Conservation (phyloP, 805 yeast genomes). For the Saccharomycopsis amapae region DNA sequence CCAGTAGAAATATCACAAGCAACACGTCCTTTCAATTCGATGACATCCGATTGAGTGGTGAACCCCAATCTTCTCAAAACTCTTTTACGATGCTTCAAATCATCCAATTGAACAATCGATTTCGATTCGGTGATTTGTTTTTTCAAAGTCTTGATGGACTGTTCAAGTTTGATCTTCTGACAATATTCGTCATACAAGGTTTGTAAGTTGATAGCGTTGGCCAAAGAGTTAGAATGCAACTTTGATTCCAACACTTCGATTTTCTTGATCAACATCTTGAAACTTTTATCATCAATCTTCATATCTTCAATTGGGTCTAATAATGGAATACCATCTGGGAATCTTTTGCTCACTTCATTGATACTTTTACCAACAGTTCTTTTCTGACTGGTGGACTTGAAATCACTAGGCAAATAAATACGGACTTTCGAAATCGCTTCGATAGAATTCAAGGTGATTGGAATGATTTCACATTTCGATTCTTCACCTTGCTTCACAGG, state of each 20-base stretch:
- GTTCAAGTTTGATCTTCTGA: slow-evolving; percentile 53
- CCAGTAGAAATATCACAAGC: slow-evolving; percentile 96
- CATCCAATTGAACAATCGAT: slow-evolving; percentile 90
- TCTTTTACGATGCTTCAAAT: slow-evolving; percentile 84
- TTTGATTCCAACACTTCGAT: slow-evolving; percentile 77
- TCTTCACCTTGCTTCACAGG: slow-evolving; percentile 73
- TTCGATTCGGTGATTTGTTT: slow-evolving; percentile 74
- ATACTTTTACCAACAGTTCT: slow-evolving; percentile 62
- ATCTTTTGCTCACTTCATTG: slow-evolving; percentile 71
- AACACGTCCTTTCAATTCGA: slow-evolving; percentile 94
- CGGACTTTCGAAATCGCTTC: slow-evolving; percentile 72
- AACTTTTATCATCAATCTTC: slow-evolving; percentile 68
- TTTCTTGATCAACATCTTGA: slow-evolving; percentile 62
- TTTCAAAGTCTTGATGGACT: slow-evolving; percentile 51
- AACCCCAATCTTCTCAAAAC: slow-evolving; percentile 90
- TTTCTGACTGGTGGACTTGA: slow-evolving; percentile 56
- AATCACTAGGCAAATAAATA: slow-evolving; percentile 68
- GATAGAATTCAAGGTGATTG: slow-evolving; percentile 76
- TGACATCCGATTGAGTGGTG: slow-evolving; percentile 78
- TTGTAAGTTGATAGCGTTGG: slow-evolving; percentile 51
- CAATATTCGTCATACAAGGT: slow-evolving; percentile 61
- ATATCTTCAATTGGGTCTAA: slow-evolving; percentile 87
- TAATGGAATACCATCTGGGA: slow-evolving; percentile 76
- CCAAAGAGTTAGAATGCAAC: slow-evolving; percentile 59
- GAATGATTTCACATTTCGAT: slow-evolving; percentile 68